Conservation (phyloP, 805 yeast species). For the Isabelozyma pseudorhagii region DNA sequence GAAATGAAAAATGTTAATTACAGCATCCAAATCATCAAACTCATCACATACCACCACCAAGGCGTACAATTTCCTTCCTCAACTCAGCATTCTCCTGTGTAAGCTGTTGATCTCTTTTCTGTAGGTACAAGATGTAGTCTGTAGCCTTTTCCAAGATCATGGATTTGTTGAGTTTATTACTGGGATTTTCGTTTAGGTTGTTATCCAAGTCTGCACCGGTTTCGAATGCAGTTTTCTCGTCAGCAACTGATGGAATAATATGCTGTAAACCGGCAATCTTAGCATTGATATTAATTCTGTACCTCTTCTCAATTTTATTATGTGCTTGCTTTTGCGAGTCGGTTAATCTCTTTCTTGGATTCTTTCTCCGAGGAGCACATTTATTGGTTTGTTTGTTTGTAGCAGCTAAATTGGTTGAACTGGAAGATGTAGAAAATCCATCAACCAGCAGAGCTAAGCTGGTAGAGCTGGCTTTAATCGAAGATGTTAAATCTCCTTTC, state of each 20-base stretch:
- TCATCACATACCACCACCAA: conserved; percentile 6
- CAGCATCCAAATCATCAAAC: neutral
- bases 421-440: neutral
- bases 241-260: conserved; percentile 65
- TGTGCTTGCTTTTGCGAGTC: conserved; percentile 67
- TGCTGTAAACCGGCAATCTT: conserved; percentile 66
- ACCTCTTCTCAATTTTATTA: conserved; percentile 68
- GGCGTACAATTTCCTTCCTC: conserved; percentile 14
- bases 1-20: neutral
- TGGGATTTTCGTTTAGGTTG: conserved; percentile 1
- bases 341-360: conserved; percentile 54
- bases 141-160: conserved; percentile 69
- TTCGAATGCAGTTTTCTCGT: conserved; percentile 62
- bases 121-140: conserved; percentile 53
- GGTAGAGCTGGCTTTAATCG: neutral
- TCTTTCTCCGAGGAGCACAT: conserved; percentile 29
- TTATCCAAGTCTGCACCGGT: conserved; percentile 20
- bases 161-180: conserved; percentile 55
- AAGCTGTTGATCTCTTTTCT: conserved; percentile 44
- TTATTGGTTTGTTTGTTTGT: neutral
- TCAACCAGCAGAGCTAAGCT: neutral
- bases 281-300: conserved; percentile 68
- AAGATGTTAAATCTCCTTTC: conserved; percentile 9
- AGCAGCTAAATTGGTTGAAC: neutral
- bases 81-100: conserved; percentile 24